Evolutionary conservation across 805 yeast species (phyloP).

Genomic region (Saturnispora mendoncae): DNA sequence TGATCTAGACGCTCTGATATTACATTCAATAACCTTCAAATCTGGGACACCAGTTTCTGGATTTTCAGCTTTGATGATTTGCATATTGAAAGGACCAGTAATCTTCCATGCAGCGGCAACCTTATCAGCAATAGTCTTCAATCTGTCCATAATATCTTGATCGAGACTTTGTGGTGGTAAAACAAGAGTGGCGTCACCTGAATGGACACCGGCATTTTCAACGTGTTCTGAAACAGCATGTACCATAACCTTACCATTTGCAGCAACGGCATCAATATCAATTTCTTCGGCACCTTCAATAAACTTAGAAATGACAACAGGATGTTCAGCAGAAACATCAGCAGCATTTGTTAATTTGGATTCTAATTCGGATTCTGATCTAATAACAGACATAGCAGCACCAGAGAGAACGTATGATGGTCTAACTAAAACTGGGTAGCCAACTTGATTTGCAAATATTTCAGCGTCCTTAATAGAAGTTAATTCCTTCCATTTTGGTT

Average conservation of each 20-base stretch:
- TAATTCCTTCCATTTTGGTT: constrained; percentile 96
- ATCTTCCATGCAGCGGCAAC: constrained; percentile 91
- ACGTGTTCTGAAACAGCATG: constrained; percentile 98
- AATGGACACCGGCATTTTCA: constrained; percentile 98
- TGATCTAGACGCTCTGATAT: constrained; percentile 98
- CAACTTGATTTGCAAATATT: constrained; percentile 73
- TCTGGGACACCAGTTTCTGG: constrained; percentile 64
- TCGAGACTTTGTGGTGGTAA: constrained; percentile 95
- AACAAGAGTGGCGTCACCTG: constrained; percentile 96
- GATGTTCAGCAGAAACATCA: constrained; percentile 90
- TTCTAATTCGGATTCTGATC: constrained; percentile 69
- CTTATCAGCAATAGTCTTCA: constrained; percentile 92
- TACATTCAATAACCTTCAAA: constrained; percentile 95
- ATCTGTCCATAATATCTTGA: constrained; percentile 82
- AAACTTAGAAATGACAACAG: constrained; percentile 94
- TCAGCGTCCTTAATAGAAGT: constrained; percentile 81
- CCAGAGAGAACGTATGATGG: constrained; percentile 97
- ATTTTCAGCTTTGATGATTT: constrained; percentile 89
- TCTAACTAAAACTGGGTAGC: constrained; percentile 93
- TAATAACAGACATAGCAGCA: constrained; percentile 96
- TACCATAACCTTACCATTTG: constrained; percentile 76
- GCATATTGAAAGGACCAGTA: constrained; percentile 97
- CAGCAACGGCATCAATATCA: constrained; percentile 94
- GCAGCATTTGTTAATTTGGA: constrained; percentile 79
- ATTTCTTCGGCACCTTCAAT: constrained; percentile 95